Evolutionary conservation across 2,329 filamentous ascomycete species (phyloP).

Genomic region (Eutypella sp.): DNA sequence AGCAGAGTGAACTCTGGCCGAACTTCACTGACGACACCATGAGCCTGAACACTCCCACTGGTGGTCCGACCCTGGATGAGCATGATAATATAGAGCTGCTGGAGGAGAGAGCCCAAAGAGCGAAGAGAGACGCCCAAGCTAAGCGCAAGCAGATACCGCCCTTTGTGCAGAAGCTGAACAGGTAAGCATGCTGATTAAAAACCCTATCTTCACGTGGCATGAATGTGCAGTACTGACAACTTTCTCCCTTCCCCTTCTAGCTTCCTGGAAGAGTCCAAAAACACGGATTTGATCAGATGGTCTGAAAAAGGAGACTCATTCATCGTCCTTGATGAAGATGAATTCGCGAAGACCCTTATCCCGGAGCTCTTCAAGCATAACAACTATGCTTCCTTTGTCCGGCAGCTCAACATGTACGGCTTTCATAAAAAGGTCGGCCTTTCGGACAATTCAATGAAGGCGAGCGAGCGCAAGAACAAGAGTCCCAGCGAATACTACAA

Average conservation of each 20-base stretch:
- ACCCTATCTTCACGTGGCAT: not conserved
- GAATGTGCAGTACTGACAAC: not conserved
- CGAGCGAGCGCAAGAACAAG: conserved; percentile 95
- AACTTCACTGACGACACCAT: conserved; percentile 40
- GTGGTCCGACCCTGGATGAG: conserved; percentile 37
- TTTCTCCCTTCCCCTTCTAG: conserved; percentile 39
- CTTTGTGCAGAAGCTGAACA: conserved; percentile 97
- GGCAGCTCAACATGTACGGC: conserved; percentile 94
- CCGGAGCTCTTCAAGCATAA: conserved; percentile 99
- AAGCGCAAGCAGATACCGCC: conserved; percentile 96
- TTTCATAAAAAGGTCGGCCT: conserved; percentile 95
- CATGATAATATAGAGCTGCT: conserved; percentile 72
- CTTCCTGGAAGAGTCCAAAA: conserved; percentile 88
- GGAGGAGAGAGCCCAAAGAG: conserved; percentile 72
- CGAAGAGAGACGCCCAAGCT: conserved; percentile 80
- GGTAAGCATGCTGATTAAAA: conserved; percentile 51
- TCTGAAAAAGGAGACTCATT: conserved; percentile 95
- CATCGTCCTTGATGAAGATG: conserved; percentile 93
- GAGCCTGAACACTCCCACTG: conserved; percentile 31
- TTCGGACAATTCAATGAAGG: conserved; percentile 96
- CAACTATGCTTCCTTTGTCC: conserved; percentile 96
- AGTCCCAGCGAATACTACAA: conserved; percentile 98
- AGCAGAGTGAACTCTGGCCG: conserved; percentile 29
- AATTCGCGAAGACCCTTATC: conserved; percentile 94
- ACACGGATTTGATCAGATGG: conserved; percentile 94